Base-by-base conservation (phyloP, 257 asterid species). In the Nicotiana sylvestris region DNA sequence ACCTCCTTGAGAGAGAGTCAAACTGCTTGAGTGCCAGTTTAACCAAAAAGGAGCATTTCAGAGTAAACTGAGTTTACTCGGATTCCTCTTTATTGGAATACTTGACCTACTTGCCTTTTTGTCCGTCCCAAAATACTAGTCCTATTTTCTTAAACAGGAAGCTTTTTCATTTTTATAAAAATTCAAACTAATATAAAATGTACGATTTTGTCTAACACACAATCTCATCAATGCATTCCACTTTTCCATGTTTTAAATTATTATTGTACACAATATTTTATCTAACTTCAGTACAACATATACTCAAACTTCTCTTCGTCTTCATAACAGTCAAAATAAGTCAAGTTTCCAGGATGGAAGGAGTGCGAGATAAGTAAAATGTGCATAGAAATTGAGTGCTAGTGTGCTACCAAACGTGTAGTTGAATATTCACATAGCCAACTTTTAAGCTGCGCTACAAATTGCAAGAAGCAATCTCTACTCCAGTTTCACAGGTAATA, bases 1-100 rank as follows among this genome's bases (percentile, higher is more conserved):
- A 46, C 60, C 37, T 72, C 37, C 60, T 72, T 72, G 78, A 72
- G 37, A 70, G 78, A 43, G 37, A 72, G 60, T 29, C 78, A 72
- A 72, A 72, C 21, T 21, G 78, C 60, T 43, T 25, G 58, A 9
- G n/a, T 72, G 21, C 60, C 16, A 37, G 60, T 57, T 46, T 72
- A 43, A 72, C 60, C 60, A 72, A 43, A 72, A 72, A 0, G 18
- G 60, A 46, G 60, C 21, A 43, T 35, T 46, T 72, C 13, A 72
- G 37, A 30, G 17, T 72, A 32, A 70, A 70, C 78, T 43, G 21
- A 21, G 21, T 21, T 21, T 21, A 43, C 37, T 43, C 0, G 7
- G 49, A 72, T 5, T 11, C 37, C 56, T 72, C 17, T 72, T 21
- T 70, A 43, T 46, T 58, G 27, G 17, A 6, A 27, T 5, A 72